Base-by-base conservation (phyloP, 2,329 filamentous ascomycete species). In the Bipolaris bicolor region DNA sequence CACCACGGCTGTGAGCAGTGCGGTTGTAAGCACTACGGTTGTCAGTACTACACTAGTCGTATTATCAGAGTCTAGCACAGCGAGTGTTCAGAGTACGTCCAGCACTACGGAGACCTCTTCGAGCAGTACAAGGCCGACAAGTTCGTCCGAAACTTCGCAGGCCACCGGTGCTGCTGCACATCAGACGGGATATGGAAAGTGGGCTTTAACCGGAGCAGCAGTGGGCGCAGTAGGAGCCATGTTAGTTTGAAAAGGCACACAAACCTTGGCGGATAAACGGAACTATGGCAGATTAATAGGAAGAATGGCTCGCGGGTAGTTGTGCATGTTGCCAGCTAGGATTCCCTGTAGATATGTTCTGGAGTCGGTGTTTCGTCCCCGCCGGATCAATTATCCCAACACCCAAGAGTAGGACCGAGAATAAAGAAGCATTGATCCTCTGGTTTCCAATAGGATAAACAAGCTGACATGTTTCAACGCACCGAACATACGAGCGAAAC, bases 201-300 rank as follows among this genome's bases (percentile, higher is more conserved):
- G 67, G 64, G 60, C 61, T 3, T 29, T 64, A 22, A 61, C 41
- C 7, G 66, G 66, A 1, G 64, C 49, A 5, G 45, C 66, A 45
- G 63, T 57, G 7, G 64, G 66, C 13, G 64, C 63, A n/a, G 66
- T 60, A 11, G 66, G 64, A 0, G 57, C 63, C 26, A 16, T 68
- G 36, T 58, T 66, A 37, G 31, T 65, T 7, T 67, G 45, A 58
- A 16, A 15, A 2, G 24, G 3, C 5, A 5, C n/a, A 31, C 20
- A 6, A 18, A 3, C 1, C n/a, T 16, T 16, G 16, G 26, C 29
- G 26, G 18, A 15, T 3, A 16, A 16, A 26, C 10, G 16, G n/a
- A 10, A 15, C 7, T n/a, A 11, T 10, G 24, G 20, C 2, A n/a
- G 4, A 33, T 18, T 13, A 16, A 22, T 22, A 26, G 15, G 13